phyloP scores from a whole-genome alignment of 2,329 filamentous ascomycete genomes.

The Colletotrichum trifolii region DNA sequence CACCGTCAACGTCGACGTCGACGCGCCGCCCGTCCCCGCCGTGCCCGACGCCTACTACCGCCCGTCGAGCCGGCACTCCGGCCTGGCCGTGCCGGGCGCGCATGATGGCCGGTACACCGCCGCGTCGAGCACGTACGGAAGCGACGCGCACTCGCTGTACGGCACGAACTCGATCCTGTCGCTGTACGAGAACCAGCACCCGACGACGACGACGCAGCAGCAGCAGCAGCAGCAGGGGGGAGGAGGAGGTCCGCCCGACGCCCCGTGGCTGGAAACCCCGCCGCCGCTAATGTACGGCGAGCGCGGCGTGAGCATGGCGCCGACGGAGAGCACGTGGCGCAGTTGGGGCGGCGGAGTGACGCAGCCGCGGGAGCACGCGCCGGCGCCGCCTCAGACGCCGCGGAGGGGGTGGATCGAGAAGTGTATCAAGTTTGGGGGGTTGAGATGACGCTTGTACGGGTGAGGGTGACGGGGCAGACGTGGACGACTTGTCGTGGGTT shows the following conservation, averaged over 20 bases:
- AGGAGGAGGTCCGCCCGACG: not conserved
- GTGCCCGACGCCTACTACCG: constrained; percentile 30
- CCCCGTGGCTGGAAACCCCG: constrained; percentile 15
- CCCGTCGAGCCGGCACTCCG: constrained; percentile 10
- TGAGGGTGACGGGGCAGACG: not conserved
- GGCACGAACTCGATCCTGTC: constrained; percentile 28
- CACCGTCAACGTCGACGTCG: constrained; percentile 2
- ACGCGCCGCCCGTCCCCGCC: constrained; percentile 24
- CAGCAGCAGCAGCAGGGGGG: constrained; percentile 7
- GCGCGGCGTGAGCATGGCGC: constrained; percentile 35
- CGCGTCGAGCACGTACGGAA: constrained; percentile 23
- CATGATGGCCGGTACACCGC: not conserved
- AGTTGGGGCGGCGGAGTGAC: constrained; percentile 34
- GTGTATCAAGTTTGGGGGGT: constrained; percentile 35
- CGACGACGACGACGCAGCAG: not conserved
- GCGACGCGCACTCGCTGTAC: constrained; percentile 2
- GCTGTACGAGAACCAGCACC: constrained; percentile 13
- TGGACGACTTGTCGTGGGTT: too few relatives aligned
- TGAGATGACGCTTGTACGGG: constrained; percentile 19
- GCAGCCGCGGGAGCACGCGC: constrained; percentile 21
- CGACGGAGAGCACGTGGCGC: constrained; percentile 36
- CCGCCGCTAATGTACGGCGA: constrained; percentile 11
- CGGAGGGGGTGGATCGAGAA: constrained; percentile 33
- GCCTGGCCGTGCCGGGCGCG: not conserved
- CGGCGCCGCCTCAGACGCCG: constrained; percentile 13